A percentile compares a stretch with the other conserved stretches of the same genome.
Evolutionary conservation across 306 rosid genomes (phyloP).

Genomic region (Elaeagnus macrophylla): DNA sequence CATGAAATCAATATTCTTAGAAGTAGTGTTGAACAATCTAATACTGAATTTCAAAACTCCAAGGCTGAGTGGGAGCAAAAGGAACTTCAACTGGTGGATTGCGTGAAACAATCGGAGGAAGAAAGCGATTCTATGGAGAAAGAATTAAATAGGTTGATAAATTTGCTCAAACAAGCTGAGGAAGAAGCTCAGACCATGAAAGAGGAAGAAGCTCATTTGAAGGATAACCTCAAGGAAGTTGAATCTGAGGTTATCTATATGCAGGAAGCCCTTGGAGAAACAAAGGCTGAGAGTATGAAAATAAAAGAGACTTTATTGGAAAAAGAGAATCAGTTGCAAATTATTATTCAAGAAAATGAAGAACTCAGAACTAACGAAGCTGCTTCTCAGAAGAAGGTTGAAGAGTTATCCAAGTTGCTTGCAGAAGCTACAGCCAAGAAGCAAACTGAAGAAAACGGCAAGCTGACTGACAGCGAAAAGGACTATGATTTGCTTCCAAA

Average conservation of each 20-base stretch:
- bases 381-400: conserved; percentile 51
- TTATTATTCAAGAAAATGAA: conserved; percentile 61
- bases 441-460: conserved; percentile 52
- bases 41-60: conserved; percentile 33
- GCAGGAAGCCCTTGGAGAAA: conserved; percentile 81
- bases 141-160: conserved; percentile 52
- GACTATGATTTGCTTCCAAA: conserved; percentile 93
- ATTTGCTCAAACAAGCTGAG: conserved; percentile 54
- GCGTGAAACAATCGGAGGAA: conserved; percentile 61
- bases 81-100: conserved; percentile 54
- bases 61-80: conserved; percentile 75
- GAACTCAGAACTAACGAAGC: conserved; percentile 63
- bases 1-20: conserved; percentile 54
- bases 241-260: conserved; percentile 79
- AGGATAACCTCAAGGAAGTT: conserved; percentile 77
- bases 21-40: conserved; percentile 38
- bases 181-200: conserved; percentile 52
- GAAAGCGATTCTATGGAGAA: conserved; percentile 52
- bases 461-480: conserved; percentile 73
- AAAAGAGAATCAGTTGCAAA: conserved; percentile 83
- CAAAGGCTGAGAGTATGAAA: conserved; percentile 66
- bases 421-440: conserved; percentile 67
- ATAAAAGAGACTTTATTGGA: conserved; percentile 69
- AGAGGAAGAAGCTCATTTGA: conserved; percentile 74
- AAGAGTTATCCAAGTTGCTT: conserved; percentile 65